Conservation (phyloP, 805 yeast species). For the Kuraishia capsulata region DNA sequence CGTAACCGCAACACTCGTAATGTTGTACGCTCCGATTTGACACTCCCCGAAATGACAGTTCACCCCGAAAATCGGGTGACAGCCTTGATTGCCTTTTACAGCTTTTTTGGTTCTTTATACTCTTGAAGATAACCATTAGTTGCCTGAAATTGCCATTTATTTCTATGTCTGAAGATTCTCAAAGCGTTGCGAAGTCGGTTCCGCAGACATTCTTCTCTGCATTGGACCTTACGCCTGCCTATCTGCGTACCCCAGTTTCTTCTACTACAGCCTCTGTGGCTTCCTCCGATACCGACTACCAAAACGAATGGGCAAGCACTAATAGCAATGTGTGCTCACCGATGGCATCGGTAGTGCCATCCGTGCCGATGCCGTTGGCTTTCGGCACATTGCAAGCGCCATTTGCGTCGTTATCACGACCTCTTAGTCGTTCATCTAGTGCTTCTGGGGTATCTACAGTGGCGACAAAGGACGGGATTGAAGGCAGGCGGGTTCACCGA, state of each 20-base stretch:
- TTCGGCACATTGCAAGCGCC: conserved; percentile 11
- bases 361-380: too few relatives aligned
- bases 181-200: too few relatives aligned
- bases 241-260: conserved; percentile 3
- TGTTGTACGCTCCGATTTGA: too few relatives aligned
- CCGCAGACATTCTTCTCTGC: not conserved
- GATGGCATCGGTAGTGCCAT: conserved; percentile 14
- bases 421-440: conserved; percentile 33
- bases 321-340: conserved; percentile 1
- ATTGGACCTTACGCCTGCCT: not conserved
- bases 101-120: too few relatives aligned
- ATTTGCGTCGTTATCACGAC: conserved; percentile 46
- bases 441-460: conserved; percentile 65
- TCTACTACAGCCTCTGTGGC: conserved; percentile 19
- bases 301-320: conserved; percentile 6
- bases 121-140: too few relatives aligned
- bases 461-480: conserved; percentile 68
- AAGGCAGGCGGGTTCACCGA: conserved; percentile 49
- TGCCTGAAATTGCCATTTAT: too few relatives aligned
- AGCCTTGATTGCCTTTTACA: too few relatives aligned
- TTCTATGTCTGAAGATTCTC: too few relatives aligned
- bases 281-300: conserved; percentile 17
- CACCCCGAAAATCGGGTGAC: too few relatives aligned
- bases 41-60: too few relatives aligned
- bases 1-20: too few relatives aligned